phyloP scores from a whole-genome alignment of 257 asterid species.

The Cruciata laevipes region DNA sequence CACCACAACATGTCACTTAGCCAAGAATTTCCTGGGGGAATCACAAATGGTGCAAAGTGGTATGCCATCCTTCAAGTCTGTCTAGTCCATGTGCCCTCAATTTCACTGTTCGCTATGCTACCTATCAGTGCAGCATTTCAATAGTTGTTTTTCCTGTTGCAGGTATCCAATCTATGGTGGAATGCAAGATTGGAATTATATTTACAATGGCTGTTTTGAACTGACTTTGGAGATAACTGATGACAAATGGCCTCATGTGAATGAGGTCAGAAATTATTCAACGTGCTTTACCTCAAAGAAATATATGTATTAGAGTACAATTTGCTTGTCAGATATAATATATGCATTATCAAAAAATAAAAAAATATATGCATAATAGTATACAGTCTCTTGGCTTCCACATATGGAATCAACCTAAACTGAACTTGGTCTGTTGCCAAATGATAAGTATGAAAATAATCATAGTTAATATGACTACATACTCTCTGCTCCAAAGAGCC shows the following conservation, averaged over 20 bases:
- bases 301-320: background rate
- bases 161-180: slow-evolving; percentile 99
- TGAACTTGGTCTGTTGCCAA: slow-evolving; percentile 5
- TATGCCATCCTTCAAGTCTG: slow-evolving; percentile 26
- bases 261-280: slow-evolving; percentile 52
- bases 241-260: slow-evolving; percentile 83
- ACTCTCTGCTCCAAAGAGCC: background rate
- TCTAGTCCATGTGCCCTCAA: background rate
- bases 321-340: background rate
- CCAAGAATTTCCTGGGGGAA: slow-evolving; percentile 81
- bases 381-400: background rate
- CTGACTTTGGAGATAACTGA: slow-evolving; percentile 92
- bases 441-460: background rate
- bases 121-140: background rate
- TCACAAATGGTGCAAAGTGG: slow-evolving; percentile 94
- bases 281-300: slow-evolving; percentile 3
- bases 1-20: slow-evolving; percentile 93
- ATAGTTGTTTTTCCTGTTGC: slow-evolving; percentile 19
- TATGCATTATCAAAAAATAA: too few species aligned
- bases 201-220: slow-evolving; percentile 71
- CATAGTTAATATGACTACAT: background rate
- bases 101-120: slow-evolving; percentile 9
- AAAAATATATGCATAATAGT: background rate
- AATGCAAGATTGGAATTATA: slow-evolving; percentile 99
- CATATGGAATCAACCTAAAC: background rate